These are phyloP conservation scores for Elaeis oleifera DNA, from an alignment of 202 grass and related monocot species.

Conservation along the genomic window DNA sequence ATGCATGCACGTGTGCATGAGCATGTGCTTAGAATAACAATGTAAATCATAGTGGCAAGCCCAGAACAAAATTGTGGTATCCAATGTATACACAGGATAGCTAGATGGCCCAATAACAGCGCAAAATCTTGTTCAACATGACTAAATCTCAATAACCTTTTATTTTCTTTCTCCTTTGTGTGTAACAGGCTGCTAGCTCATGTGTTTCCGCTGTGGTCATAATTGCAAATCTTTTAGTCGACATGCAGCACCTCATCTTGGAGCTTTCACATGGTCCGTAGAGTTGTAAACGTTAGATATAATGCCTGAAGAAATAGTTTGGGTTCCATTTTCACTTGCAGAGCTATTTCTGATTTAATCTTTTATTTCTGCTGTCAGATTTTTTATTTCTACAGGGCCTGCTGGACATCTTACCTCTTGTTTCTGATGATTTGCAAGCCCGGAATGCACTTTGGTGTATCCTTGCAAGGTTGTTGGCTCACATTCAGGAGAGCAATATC, in stretches of 20 bases:
- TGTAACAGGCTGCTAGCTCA: conserved; percentile 45
- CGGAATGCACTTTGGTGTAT: conserved; percentile 74
- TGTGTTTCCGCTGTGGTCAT: conserved; percentile 63
- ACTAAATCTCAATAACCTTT: no score
- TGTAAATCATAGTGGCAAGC: no score
- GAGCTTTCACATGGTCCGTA: conserved; percentile 47
- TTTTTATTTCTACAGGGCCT: conserved; percentile 52
- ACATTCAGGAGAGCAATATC: conserved; percentile 28
- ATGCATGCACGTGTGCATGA: no score
- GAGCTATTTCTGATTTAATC: conserved; percentile 2
- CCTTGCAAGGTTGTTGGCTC: conserved; percentile 40
- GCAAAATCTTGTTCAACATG: no score
- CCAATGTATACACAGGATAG: no score
- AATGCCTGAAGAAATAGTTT: neutral
- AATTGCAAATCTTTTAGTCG: conserved; percentile 76
- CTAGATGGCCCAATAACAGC: no score
- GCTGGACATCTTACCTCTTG: conserved; percentile 60
- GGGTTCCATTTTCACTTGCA: conserved; percentile 14
- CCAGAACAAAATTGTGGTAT: no score
- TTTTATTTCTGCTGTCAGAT: conserved; percentile 43
- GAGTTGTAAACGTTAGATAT: no score
- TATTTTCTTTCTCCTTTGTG: no score
- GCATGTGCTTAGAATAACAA: no score
- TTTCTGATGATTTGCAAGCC: conserved; percentile 51
- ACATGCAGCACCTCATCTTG: conserved; percentile 50